Evolutionary conservation across 495 filamentous ascomycete genomes (phyloP), one percentile per base, ranked within the genome.

Genomic region (Corynascus novoguineensis): DNA sequence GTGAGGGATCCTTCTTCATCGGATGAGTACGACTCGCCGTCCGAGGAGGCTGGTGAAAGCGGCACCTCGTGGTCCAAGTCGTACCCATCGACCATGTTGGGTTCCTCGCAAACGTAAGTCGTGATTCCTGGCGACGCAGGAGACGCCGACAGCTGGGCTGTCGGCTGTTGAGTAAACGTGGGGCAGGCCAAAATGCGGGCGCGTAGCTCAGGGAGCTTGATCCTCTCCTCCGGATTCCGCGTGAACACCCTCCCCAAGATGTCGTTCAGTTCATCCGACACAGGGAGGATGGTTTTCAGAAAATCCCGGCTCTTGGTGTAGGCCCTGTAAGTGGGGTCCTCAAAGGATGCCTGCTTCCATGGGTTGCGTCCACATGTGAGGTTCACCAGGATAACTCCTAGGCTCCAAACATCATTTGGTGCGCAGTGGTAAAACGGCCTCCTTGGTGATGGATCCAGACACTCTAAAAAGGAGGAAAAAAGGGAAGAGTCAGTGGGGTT

Each of bases 341-440:
- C 89, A 60, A 83, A 72, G 11, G 88, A 95, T 51, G 93, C 95
- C 58, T 91, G 85, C 74, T 96, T 97, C 93, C 93, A 99, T 60
- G 93, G 93, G 73, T 99, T 99, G 63, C 95, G 88, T 67, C 93
- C 92, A 78, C 93, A 97, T 57, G 91, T 95, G 55, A 99, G 81
- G 71, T 99, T 99, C 57, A 99, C 90, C 57, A 99, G 79, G 71
- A 99, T 95, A 12, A 99, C 92, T 52, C 93, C 93, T 42, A 99
- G 81, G 69, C 89, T 92, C 93, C 93, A 99, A 63, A 99, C 83
- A 72, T 99, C 93, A 78, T 97, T 99, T 21, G 92, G 89, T 50
- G 87, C 90, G 47, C 92, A 95, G 50, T 83, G 87, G 70, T 99
- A 99, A 71, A 81, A 95, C 64, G 86, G 84, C 57, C 84, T 85